Conservation (phyloP, 495 filamentous ascomycete genomes). For the Hyphodiscus hymeniophilus region DNA sequence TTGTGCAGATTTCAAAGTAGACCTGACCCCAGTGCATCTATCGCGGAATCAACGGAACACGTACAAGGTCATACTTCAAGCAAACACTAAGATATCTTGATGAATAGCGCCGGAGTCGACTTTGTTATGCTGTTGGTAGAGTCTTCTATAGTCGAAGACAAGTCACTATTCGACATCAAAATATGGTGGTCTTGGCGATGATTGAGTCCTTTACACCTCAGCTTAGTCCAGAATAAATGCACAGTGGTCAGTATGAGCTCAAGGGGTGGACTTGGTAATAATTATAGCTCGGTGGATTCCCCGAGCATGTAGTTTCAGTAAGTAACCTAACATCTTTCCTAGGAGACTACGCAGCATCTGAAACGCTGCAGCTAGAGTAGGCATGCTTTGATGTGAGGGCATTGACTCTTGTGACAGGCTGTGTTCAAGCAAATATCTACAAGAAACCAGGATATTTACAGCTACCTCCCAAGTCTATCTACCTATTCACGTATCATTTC, state of each 20-base stretch:
- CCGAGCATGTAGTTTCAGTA: not conserved
- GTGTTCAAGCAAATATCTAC: not conserved
- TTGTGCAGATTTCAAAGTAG: constrained; percentile 36
- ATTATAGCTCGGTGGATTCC: not conserved
- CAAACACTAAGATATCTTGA: constrained; percentile 33
- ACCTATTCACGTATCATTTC: no score
- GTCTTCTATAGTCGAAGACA: constrained; percentile 30
- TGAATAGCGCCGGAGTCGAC: constrained; percentile 44
- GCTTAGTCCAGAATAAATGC: constrained; percentile 35
- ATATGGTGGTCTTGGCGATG: constrained; percentile 40
- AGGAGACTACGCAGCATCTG: constrained; percentile 49
- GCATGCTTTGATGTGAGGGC: constrained; percentile 35
- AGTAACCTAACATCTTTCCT: not conserved
- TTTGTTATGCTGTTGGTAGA: constrained; percentile 35
- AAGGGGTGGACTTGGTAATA: constrained; percentile 25
- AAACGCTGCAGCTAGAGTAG: constrained; percentile 51
- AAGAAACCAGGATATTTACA: not conserved
- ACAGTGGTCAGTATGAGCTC: constrained; percentile 39
- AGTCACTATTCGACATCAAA: constrained; percentile 41
- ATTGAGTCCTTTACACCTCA: constrained; percentile 44
- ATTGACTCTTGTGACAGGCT: constrained; percentile 14
- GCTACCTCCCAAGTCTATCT: no score
- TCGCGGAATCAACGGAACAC: constrained; percentile 23
- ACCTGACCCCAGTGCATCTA: constrained; percentile 34
- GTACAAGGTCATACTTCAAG: constrained; percentile 15